Base-by-base conservation (phyloP, 371 early-diverging fungal species). In the Chytridium lagenaria region DNA sequence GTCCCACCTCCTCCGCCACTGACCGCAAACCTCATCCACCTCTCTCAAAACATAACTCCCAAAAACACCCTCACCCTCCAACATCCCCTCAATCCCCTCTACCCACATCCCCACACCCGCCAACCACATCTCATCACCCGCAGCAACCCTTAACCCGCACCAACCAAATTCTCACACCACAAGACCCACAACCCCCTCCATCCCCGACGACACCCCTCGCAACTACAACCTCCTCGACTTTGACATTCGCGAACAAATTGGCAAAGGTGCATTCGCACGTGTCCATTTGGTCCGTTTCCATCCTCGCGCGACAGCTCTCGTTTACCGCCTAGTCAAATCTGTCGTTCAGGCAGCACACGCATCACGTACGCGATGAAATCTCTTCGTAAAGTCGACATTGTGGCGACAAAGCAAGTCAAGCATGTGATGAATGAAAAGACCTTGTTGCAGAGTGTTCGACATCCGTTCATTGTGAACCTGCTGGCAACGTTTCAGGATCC, bases 361-460 rank as follows among this genome's bases (percentile, higher is more conserved):
- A 33, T 52, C 34, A 61, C 34, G 34, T 76, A 76, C 39, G 99
- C 99, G 0, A 92, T 98, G 85, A 99, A 99, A 80, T 94, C 95
- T 0, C 86, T 99, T 52, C 91, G 92, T 67, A 98, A 96, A 81
- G 79, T 90, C 22, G 93, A 96, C 72, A 91, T 99, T 2, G 92
- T 98, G 31, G 87, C 92, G 67, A 82, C 93, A 72, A 94, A 96
- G 77, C 97, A 98, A 79, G 92, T 96, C 22, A 95, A 95, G 75
- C 98, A 98, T 78, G 92, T 95, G 37, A 92, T 93, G 79, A 94
- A 93, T 79, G 99, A 99, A 84, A 92, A 94, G 75, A 88, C 89
- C 55, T 94, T 98, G 69, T 86, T 99, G 55, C 91, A 90, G 71
- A 82, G 63, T 38, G 66, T 86, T 2, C 84, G 88, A 36, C 93